These are phyloP conservation scores for Hypoxylon rubiginosum DNA, from an alignment of 2,329 filamentous ascomycete genomes.

Conservation along the genomic window DNA sequence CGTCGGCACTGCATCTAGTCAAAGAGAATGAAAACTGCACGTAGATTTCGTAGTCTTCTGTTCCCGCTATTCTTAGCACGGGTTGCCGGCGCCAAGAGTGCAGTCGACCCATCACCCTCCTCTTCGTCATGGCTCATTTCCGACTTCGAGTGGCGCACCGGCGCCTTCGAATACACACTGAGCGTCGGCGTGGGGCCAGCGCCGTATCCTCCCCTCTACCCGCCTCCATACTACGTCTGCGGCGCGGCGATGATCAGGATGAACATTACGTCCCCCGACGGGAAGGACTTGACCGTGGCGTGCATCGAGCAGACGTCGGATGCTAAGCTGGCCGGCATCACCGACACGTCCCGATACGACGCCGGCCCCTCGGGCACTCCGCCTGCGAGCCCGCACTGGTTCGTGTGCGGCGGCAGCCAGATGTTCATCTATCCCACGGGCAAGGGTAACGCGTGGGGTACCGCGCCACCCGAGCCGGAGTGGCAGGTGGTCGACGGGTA, in stretches of 20 bases:
- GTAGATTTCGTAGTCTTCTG: neutral
- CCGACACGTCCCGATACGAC: neutral
- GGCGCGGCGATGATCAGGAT: neutral
- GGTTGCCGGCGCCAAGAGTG: neutral
- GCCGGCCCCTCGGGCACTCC: neutral
- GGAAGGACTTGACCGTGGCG: neutral
- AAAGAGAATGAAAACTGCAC: neutral
- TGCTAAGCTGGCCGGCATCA: neutral
- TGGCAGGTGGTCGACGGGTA: neutral
- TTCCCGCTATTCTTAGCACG: neutral
- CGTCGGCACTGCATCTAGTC: neutral
- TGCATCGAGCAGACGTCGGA: slow-evolving; percentile 2
- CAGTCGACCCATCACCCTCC: neutral
- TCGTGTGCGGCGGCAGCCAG: slow-evolving; percentile 1
- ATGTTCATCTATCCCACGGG: neutral
- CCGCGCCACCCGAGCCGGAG: neutral
- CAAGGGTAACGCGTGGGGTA: neutral
- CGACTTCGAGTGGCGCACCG: neutral
- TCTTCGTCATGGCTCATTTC: neutral
- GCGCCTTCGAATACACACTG: neutral
- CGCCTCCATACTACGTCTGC: neutral
- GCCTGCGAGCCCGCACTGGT: neutral
- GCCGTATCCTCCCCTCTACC: neutral
- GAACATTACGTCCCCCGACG: slow-evolving; percentile 2
- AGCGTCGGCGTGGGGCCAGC: neutral